Evolutionary conservation across 768 basidiomycete species (phyloP).

Genomic region (Mycena metata): DNA sequence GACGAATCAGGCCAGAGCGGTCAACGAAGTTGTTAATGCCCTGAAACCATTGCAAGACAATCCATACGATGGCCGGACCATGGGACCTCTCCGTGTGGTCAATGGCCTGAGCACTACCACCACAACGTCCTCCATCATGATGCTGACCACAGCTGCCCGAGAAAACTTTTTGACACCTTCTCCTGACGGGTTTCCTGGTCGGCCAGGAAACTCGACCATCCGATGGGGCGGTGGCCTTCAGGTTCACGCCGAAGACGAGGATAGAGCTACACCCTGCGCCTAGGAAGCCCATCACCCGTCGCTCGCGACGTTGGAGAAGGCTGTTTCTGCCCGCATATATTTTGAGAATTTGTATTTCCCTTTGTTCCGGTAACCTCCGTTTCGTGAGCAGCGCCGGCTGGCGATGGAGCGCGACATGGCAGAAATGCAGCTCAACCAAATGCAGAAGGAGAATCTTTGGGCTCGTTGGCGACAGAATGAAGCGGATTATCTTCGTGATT

Average conservation of each 20-base stretch:
- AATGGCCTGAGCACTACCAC: conserved; percentile 82
- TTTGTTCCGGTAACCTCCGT: conserved; percentile 85
- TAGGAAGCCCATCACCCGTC: conserved; percentile 84
- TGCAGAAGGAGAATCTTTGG: conserved; percentile 79
- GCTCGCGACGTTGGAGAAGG: conserved; percentile 92
- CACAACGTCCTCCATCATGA: conserved; percentile 77
- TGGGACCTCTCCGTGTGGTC: conserved; percentile 78
- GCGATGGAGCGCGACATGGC: conserved; percentile 93
- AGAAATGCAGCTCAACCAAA: conserved; percentile 75
- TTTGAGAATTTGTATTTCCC: conserved; percentile 94
- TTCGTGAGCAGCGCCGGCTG: conserved; percentile 85
- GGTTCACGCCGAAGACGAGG: conserved; percentile 76
- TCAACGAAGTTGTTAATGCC: conserved; percentile 83
- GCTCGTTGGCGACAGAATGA: conserved; percentile 89
- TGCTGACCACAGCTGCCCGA: conserved; percentile 80
- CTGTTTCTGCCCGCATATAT: conserved; percentile 92
- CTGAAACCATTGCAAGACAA: conserved; percentile 69
- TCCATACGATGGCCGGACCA: conserved; percentile 56
- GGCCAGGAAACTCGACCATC: conserved; percentile 71
- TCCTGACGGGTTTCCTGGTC: conserved; percentile 66
- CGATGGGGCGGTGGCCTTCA: conserved; percentile 72
- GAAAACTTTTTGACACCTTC: conserved; percentile 70
- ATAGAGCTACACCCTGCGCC: conserved; percentile 55
- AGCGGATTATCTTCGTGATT: conserved; percentile 89
- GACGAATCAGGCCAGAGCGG: conserved; percentile 75